phyloP scores from a whole-genome alignment of 2,329 filamentous ascomycete species.

The Xylariaceae sp. region DNA sequence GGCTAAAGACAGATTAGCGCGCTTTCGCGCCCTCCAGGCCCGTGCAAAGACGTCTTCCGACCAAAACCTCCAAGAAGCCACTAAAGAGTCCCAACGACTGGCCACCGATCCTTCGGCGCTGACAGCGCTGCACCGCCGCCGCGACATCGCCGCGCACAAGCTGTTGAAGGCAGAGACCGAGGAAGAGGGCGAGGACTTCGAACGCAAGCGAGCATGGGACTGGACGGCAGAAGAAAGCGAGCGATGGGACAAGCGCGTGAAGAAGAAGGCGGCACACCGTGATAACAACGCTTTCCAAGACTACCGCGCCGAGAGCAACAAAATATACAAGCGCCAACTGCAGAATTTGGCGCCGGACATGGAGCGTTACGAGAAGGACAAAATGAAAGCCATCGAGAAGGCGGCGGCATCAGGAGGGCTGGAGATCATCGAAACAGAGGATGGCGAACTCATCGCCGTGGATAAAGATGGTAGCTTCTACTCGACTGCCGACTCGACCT shows the following conservation, averaged over 20 bases:
- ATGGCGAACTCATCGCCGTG: conserved; percentile 91
- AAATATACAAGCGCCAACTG: conserved; percentile 93
- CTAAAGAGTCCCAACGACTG: conserved; percentile 80
- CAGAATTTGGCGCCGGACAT: conserved; percentile 77
- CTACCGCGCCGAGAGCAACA: conserved; percentile 84
- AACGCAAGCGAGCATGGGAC: conserved; percentile 97
- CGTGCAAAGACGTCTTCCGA: conserved; percentile 75
- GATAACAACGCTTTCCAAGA: conserved; percentile 92
- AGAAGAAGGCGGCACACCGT: conserved; percentile 80
- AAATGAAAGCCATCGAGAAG: conserved; percentile 82
- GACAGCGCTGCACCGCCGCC: conserved; percentile 80
- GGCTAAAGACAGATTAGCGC: conserved; percentile 73
- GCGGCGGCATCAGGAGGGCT: conserved; percentile 84
- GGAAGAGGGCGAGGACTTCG: conserved; percentile 87
- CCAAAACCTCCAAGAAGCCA: conserved; percentile 83
- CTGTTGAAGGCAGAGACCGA: conserved; percentile 91
- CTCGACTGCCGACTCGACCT: conserved; percentile 81
- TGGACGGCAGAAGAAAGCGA: conserved; percentile 97
- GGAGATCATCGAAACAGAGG: conserved; percentile 94
- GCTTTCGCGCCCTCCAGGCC: conserved; percentile 87
- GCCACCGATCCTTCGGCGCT: conserved; percentile 80
- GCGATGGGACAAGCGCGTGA: conserved; percentile 88
- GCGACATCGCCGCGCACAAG: conserved; percentile 89
- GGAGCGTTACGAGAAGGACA: conserved; percentile 86
- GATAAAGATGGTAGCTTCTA: conserved; percentile 93